phyloP scores from a whole-genome alignment of 257 asterid genomes.

The Solanum infundibuliforme region DNA sequence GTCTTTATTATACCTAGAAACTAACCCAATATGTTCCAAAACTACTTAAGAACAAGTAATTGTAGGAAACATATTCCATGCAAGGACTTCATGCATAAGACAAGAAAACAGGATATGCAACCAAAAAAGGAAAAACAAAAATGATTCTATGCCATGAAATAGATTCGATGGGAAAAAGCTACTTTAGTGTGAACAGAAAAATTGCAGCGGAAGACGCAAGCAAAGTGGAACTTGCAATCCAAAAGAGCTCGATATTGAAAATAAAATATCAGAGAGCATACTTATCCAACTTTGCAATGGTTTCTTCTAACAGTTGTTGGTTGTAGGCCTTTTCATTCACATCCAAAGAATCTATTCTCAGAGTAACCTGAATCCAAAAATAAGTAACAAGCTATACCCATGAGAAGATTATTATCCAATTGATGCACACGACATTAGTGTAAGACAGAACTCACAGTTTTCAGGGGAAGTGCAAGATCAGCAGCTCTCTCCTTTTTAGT shows the following conservation, averaged over 20 bases:
- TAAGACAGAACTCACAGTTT: constrained; percentile 32
- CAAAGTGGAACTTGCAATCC: not conserved
- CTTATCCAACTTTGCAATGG: constrained; percentile 76
- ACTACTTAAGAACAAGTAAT: not conserved
- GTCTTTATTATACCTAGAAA: not conserved
- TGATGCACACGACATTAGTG: not conserved
- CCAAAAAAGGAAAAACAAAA: not conserved
- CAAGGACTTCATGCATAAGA: not conserved
- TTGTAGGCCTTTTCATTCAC: constrained; percentile 68
- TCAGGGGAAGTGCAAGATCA: constrained; percentile 79
- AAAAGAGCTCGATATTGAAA: not conserved
- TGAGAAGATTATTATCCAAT: not conserved
- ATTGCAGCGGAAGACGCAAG: not conserved
- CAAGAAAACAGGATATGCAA: not conserved
- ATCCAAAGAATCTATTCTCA: constrained; percentile 67
- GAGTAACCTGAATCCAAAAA: constrained; percentile 35
- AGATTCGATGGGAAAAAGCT: not conserved
- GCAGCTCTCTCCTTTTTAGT: constrained; percentile 91
- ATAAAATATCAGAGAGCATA: constrained; percentile 15
- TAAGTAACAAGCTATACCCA: not conserved
- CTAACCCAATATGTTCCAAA: not conserved
- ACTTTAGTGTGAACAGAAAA: not conserved
- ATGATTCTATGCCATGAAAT: not conserved
- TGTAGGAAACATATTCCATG: not conserved
- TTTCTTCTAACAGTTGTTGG: constrained; percentile 29